Conservation (phyloP, 169 alveolate species). For the Babesia sp. region DNA sequence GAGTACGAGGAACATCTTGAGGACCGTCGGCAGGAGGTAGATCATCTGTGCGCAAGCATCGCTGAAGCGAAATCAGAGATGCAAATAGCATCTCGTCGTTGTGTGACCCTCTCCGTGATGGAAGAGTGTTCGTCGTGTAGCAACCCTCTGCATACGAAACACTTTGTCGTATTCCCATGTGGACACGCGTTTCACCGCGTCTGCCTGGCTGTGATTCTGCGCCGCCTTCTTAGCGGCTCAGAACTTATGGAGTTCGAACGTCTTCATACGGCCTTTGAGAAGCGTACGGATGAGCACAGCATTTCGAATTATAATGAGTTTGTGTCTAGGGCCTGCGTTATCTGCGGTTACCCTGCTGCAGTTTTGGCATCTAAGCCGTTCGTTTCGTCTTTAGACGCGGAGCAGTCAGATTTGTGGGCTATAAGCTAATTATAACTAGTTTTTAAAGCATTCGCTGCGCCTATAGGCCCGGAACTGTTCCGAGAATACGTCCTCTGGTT, state of each 20-base stretch:
- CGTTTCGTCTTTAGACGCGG: constrained; percentile 22
- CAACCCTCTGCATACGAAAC: not conserved
- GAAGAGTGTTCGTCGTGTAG: constrained; percentile 48
- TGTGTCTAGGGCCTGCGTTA: constrained; percentile 53
- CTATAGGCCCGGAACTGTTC: constrained; percentile 37
- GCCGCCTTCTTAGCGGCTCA: constrained; percentile 31
- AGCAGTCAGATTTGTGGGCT: constrained; percentile 54
- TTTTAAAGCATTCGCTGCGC: constrained; percentile 33
- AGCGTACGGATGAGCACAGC: constrained; percentile 34
- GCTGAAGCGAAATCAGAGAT: constrained; percentile 62
- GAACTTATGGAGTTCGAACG: constrained; percentile 45
- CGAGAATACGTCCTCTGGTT: constrained; percentile 46
- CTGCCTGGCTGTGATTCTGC: constrained; percentile 47
- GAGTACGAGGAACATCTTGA: constrained; percentile 50
- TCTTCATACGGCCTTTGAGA: constrained; percentile 37
- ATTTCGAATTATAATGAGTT: constrained; percentile 47
- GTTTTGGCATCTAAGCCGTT: constrained; percentile 63
- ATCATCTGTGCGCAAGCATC: constrained; percentile 52
- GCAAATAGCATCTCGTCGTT: constrained; percentile 42
- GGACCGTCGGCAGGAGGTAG: constrained; percentile 60
- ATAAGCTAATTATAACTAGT: constrained; percentile 27
- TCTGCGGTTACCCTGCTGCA: constrained; percentile 58
- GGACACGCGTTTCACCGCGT: constrained; percentile 61
- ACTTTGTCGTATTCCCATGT: constrained; percentile 62
- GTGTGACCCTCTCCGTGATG: constrained; percentile 26